Evolutionary conservation across 768 basidiomycete species (phyloP).

Genomic region (Chiua virens): DNA sequence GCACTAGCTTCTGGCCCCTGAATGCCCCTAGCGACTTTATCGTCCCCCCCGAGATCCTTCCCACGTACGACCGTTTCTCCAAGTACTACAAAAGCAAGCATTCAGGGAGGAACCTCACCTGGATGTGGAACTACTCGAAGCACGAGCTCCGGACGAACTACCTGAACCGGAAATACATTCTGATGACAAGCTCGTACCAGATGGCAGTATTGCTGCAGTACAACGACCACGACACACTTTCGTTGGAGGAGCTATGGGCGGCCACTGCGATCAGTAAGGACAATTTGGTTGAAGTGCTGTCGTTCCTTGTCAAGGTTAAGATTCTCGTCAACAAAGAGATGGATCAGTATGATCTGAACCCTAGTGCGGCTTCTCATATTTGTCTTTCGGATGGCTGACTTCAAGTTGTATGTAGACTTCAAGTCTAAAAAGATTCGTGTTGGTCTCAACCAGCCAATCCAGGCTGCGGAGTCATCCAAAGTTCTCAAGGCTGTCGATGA

Average conservation of each 20-base stretch:
- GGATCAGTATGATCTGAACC: no score
- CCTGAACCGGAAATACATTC: no score
- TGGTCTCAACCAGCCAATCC: conserved; percentile 89
- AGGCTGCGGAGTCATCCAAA: conserved; percentile 85
- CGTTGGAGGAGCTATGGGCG: conserved; percentile 71
- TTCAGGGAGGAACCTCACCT: conserved; percentile 91
- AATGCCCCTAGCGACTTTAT: conserved; percentile 81
- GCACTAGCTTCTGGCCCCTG: conserved; percentile 96
- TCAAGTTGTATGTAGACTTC: conserved; percentile 59
- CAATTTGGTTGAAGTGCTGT: conserved; percentile 63
- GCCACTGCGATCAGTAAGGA: conserved; percentile 84
- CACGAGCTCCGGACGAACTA: conserved; percentile 95
- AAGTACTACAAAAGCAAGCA: no score
- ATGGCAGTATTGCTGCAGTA: no score
- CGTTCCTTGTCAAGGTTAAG: no score
- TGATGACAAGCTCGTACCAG: no score
- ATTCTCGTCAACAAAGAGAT: no score
- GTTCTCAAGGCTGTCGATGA: conserved; percentile 95
- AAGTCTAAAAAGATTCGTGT: conserved; percentile 94
- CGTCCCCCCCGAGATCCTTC: conserved; percentile 83
- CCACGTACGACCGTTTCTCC: no score
- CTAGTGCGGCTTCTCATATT: no score
- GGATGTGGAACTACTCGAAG: conserved; percentile 98
- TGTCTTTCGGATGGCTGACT: conserved; percentile 40
- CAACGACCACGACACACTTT: conserved; percentile 83